Conservation (phyloP, 163 green algal species). For the Prototheca stagnorum region DNA sequence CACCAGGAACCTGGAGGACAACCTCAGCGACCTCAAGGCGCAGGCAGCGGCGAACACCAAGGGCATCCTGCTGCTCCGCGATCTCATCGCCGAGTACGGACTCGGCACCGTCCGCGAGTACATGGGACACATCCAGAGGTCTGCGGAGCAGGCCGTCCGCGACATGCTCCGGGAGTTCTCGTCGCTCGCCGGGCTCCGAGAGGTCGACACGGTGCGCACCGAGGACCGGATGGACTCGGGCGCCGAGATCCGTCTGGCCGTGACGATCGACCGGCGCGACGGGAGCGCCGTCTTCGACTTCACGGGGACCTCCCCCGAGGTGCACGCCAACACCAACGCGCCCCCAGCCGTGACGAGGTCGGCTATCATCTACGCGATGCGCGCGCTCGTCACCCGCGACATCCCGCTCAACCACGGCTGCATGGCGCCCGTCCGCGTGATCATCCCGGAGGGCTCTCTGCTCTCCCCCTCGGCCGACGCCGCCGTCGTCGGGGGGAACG, state of each 20-base stretch:
- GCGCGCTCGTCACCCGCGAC: slow-evolving; percentile 55
- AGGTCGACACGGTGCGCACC: slow-evolving; percentile 49
- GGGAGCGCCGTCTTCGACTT: slow-evolving; percentile 88
- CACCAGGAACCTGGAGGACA: slow-evolving; percentile 70
- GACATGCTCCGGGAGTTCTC: slow-evolving; percentile 74
- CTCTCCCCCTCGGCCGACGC: slow-evolving; percentile 58
- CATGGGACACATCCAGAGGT: slow-evolving; percentile 88
- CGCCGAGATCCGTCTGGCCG: slow-evolving; percentile 52
- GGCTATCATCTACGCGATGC: slow-evolving; percentile 90
- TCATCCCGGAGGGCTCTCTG: slow-evolving; percentile 63
- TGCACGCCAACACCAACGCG: slow-evolving; percentile 91
- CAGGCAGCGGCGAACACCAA: slow-evolving; percentile 89
- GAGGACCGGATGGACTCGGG: slow-evolving; percentile 83
- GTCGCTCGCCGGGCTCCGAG: slow-evolving; percentile 35
- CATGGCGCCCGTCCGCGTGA: slow-evolving; percentile 74
- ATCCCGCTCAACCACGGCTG: slow-evolving; percentile 96
- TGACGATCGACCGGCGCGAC: slow-evolving; percentile 68
- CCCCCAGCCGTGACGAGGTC: slow-evolving; percentile 77
- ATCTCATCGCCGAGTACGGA: slow-evolving; percentile 77
- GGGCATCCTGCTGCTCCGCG: slow-evolving; percentile 71
- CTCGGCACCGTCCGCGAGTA: slow-evolving; percentile 73
- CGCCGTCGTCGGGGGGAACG: slow-evolving; percentile 92
- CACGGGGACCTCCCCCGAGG: slow-evolving; percentile 52
- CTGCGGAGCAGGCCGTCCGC: slow-evolving; percentile 69
- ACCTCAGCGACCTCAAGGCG: slow-evolving; percentile 78